Conservation (phyloP, 2,329 filamentous ascomycete species). For the Colletotrichum abscissum region DNA sequence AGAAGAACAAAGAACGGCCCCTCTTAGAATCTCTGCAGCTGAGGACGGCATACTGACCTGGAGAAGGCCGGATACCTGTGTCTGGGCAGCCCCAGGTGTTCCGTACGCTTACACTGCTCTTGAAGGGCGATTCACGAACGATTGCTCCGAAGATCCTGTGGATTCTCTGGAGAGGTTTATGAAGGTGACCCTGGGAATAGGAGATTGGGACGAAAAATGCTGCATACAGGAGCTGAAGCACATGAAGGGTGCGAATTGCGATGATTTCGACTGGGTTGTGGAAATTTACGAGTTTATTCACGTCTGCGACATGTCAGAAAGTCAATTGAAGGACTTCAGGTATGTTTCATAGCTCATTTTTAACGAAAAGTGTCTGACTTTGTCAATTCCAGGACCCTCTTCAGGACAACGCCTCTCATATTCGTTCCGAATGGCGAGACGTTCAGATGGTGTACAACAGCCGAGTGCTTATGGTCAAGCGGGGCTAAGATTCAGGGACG, state of each 20-base stretch:
- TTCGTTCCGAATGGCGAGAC: constrained; percentile 6
- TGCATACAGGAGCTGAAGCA: not conserved
- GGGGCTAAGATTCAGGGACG: constrained; percentile 42
- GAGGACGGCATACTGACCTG: not conserved
- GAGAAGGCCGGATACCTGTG: not conserved
- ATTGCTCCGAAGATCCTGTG: not conserved
- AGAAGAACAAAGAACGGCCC: not conserved
- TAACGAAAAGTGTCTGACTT: not conserved
- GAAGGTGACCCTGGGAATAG: not conserved
- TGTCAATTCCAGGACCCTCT: not conserved
- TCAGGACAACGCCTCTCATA: constrained; percentile 14
- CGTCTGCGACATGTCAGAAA: not conserved
- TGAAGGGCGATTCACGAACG: not conserved
- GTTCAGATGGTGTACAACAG: constrained; percentile 41
- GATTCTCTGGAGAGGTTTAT: not conserved
- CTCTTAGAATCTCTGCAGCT: not conserved
- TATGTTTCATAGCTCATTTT: not conserved
- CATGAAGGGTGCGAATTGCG: not conserved
- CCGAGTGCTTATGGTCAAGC: constrained; percentile 49
- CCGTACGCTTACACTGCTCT: not conserved
- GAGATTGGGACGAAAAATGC: not conserved
- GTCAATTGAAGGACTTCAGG: not conserved
- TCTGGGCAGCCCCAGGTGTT: not conserved
- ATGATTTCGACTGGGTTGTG: not conserved
- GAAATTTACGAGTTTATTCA: not conserved